Evolutionary conservation across 1,139 yeast species (phyloP).

Genomic region (Candida sanyaensis): DNA sequence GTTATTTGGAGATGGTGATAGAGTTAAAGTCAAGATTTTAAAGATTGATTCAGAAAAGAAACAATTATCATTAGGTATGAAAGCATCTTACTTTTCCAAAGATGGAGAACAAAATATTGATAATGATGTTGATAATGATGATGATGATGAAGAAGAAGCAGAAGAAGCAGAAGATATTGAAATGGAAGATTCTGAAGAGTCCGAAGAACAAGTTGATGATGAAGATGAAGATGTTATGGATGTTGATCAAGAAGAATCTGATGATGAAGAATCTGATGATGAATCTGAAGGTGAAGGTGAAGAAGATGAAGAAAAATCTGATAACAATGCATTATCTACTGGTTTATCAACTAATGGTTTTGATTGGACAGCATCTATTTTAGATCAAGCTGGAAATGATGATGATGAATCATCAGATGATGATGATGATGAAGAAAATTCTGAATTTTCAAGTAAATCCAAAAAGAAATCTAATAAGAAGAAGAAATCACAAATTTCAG

Average conservation of each 20-base stretch:
- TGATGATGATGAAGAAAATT: conserved; percentile 29
- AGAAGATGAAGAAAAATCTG: conserved; percentile 21
- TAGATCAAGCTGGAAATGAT: conserved; percentile 72
- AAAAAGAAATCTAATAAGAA: conserved; percentile 33
- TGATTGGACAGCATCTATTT: conserved; percentile 91
- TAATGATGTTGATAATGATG: conserved; percentile 33
- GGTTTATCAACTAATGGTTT: conserved; percentile 86
- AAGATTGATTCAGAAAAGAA: conserved; percentile 63
- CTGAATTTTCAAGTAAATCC: conserved; percentile 41
- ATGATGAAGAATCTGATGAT: conserved; percentile 24
- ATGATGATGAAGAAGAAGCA: conserved; percentile 31
- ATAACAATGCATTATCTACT: conserved; percentile 21
- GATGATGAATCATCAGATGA: conserved; percentile 51
- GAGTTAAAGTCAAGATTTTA: conserved; percentile 81
- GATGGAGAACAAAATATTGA: conserved; percentile 36
- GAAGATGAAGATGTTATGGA: conserved; percentile 20
- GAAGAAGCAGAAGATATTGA: conserved; percentile 27
- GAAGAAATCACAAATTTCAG: conserved; percentile 43
- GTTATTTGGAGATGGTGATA: conserved; percentile 84
- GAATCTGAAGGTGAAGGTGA: conserved; percentile 18
- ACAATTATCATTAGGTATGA: conserved; percentile 86
- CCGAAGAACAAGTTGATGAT: conserved; percentile 27
- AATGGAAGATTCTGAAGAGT: conserved; percentile 26
- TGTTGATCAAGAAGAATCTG: conserved; percentile 22
- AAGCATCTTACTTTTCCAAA: conserved; percentile 79